Evolutionary conservation across 2,329 filamentous ascomycete species (phyloP).

Genomic region (Botryotinia calthae): DNA sequence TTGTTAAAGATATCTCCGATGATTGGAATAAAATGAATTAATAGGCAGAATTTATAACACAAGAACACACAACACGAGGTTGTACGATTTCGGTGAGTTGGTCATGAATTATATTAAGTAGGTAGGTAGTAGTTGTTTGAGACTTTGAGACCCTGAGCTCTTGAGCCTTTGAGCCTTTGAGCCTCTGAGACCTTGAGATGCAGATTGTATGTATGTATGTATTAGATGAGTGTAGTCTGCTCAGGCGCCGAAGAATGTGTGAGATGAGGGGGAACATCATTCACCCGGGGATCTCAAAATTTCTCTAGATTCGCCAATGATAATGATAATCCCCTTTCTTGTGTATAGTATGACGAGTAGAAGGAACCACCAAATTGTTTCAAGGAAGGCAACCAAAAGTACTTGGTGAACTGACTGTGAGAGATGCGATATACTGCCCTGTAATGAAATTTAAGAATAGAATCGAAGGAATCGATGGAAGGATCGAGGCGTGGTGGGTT

Average conservation of each 20-base stretch:
- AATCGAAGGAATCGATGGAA: background rate
- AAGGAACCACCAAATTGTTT: background rate
- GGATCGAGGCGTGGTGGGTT: background rate
- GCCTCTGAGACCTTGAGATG: background rate
- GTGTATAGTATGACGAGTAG: background rate
- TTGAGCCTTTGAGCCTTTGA: background rate
- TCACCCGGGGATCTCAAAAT: background rate
- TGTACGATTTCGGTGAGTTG: conserved; percentile 7
- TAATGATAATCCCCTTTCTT: background rate
- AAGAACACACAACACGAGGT: conserved; percentile 16
- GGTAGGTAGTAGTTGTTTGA: background rate
- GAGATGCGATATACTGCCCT: background rate
- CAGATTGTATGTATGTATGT: background rate
- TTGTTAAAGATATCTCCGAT: background rate
- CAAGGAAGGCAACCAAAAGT: background rate
- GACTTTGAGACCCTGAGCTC: background rate
- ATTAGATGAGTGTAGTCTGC: background rate
- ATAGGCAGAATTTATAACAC: conserved; percentile 17
- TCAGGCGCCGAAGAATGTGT: conserved; percentile 8
- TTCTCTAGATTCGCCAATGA: background rate
- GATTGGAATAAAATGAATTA: conserved; percentile 5
- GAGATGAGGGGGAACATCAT: conserved; percentile 3
- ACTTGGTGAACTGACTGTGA: background rate
- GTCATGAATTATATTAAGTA: conserved; percentile 2
- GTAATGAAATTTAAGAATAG: background rate